Conservation (phyloP, 495 filamentous ascomycete species). For the Talaromyces trachyspermus region DNA sequence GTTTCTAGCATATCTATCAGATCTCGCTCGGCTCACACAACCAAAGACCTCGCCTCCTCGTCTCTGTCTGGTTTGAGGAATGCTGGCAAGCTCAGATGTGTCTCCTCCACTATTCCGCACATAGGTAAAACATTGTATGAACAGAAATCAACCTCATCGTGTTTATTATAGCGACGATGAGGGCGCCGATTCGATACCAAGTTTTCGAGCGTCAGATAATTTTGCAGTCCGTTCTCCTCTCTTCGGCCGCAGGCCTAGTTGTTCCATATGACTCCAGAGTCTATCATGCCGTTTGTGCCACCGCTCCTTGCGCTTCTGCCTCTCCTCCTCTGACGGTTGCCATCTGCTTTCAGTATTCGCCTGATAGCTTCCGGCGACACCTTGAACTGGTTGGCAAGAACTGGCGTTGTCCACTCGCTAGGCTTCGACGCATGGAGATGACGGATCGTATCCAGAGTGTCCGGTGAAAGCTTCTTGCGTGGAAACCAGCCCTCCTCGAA, state of each 20-base stretch:
- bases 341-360: conserved; percentile 80
- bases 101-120: too few relatives aligned
- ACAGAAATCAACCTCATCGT: too few relatives aligned
- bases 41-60: too few relatives aligned
- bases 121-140: too few relatives aligned
- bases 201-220: conserved; percentile 17
- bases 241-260: conserved; percentile 55
- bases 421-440: conserved; percentile 69
- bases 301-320: conserved; percentile 50
- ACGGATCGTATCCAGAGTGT: conserved; percentile 80
- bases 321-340: conserved; percentile 57
- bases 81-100: too few relatives aligned
- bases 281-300: conserved; percentile 75
- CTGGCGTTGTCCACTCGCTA: conserved; percentile 61
- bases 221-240: conserved; percentile 17
- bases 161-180: too few relatives aligned
- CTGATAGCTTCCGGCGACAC: conserved; percentile 81
- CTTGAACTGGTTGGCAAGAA: conserved; percentile 72
- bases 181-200: conserved; percentile 22
- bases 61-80: too few relatives aligned
- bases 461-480: conserved; percentile 79
- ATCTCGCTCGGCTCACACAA: too few relatives aligned
- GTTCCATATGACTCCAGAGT: conserved; percentile 69
- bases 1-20: too few relatives aligned
- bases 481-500: conserved; percentile 74